phyloP scores from a whole-genome alignment of 306 rosid species.

The Begonia loranthoides region DNA sequence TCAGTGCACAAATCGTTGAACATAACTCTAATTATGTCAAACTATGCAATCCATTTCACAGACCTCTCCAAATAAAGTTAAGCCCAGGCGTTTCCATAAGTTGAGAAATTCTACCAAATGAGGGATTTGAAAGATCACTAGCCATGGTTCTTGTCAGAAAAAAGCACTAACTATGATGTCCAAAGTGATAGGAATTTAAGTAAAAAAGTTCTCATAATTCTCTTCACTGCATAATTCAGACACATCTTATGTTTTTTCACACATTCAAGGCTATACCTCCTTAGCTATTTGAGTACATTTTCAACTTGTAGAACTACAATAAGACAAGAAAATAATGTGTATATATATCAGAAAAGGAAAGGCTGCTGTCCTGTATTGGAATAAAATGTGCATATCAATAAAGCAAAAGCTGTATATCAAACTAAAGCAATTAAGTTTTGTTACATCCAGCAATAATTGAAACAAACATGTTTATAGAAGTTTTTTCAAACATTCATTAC shows the following conservation, averaged over 20 bases:
- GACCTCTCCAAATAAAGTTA: neutral
- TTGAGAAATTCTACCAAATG: neutral
- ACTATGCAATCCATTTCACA: neutral
- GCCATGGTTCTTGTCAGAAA: neutral
- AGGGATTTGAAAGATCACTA: too few species aligned
- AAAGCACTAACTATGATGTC: neutral
- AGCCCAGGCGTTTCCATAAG: neutral
- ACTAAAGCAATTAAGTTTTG: too few species aligned
- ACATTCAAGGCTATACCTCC: neutral
- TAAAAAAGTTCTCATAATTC: neutral
- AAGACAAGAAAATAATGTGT: neutral
- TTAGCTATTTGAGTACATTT: neutral
- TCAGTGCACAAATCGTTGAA: neutral
- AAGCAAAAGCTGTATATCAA: neutral
- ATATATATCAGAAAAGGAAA: neutral
- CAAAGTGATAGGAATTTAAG: neutral
- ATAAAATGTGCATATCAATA: constrained; percentile 1
- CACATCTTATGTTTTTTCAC: neutral
- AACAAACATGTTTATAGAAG: too few species aligned
- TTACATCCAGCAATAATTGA: too few species aligned
- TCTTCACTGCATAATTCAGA: neutral
- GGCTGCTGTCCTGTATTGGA: neutral
- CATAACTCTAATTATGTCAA: neutral
- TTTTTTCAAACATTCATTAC: too few species aligned
- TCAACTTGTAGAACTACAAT: neutral